Conservation (phyloP, 2,329 filamentous ascomycete species). For the Coniochaeta prunicola region DNA sequence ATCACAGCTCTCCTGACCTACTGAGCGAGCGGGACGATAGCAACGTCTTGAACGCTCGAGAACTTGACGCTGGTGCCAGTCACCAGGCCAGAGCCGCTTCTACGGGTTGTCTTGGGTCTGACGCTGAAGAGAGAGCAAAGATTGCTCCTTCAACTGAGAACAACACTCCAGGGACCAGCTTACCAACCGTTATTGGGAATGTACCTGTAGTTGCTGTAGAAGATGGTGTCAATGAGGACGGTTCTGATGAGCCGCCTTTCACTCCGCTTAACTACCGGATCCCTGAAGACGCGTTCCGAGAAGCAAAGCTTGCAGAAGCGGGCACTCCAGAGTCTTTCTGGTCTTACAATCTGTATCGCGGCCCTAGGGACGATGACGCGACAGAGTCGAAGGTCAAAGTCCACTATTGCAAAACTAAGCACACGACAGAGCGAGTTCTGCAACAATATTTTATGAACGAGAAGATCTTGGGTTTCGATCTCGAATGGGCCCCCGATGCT, state of each 20-base stretch:
- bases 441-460: slow-evolving; percentile 60
- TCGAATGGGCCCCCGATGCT: slow-evolving; percentile 68
- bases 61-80: background rate
- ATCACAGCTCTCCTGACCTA: slow-evolving; percentile 7
- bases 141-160: background rate
- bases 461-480: slow-evolving; percentile 74
- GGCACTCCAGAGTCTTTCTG: slow-evolving; percentile 52
- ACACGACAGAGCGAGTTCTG: slow-evolving; percentile 60
- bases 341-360: slow-evolving; percentile 62
- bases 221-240: slow-evolving; percentile 3
- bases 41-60: background rate
- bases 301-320: slow-evolving; percentile 37
- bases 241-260: slow-evolving; percentile 23
- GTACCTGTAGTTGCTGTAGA: background rate
- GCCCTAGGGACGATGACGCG: slow-evolving; percentile 29
- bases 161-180: background rate
- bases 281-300: slow-evolving; percentile 33
- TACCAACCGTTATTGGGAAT: background rate
- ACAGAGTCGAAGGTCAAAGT: slow-evolving; percentile 51
- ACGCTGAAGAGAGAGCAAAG: background rate
- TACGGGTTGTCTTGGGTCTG: background rate
- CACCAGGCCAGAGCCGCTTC: background rate
- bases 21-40: background rate
- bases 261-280: slow-evolving; percentile 39
- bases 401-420: slow-evolving; percentile 67